phyloP scores from a whole-genome alignment of 2,329 filamentous ascomycete species.

The Cladosporium sp. region DNA sequence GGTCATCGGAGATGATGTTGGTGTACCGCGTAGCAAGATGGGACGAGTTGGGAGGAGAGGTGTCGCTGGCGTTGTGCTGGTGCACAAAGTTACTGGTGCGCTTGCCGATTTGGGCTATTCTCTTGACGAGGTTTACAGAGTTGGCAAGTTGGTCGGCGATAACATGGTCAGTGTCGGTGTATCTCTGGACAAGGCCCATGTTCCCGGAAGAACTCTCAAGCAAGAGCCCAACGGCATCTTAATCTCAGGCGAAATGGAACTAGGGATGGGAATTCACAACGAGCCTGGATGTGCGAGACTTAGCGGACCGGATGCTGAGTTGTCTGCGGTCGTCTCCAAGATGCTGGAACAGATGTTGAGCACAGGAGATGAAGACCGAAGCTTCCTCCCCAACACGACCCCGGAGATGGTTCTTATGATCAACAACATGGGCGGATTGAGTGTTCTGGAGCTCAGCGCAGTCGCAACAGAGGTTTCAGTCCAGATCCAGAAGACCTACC shows the following conservation, averaged over 20 bases:
- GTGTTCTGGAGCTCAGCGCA: conserved; percentile 64
- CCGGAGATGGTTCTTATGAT: conserved; percentile 62
- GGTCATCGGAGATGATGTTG: conserved; percentile 86
- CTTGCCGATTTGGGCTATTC: conserved; percentile 62
- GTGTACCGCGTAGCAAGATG: conserved; percentile 71
- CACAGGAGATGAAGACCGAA: conserved; percentile 59
- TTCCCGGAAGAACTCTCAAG: conserved; percentile 65
- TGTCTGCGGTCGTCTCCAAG: conserved; percentile 44
- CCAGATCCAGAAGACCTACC: conserved; percentile 54
- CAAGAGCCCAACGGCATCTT: conserved; percentile 51
- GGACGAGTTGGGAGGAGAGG: conserved; percentile 88
- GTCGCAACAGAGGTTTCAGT: conserved; percentile 62
- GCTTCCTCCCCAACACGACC: conserved; percentile 58
- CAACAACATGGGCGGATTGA: conserved; percentile 72
- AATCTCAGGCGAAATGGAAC: conserved; percentile 55
- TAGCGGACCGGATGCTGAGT: conserved; percentile 35
- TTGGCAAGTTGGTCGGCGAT: conserved; percentile 66
- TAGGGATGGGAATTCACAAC: conserved; percentile 73
- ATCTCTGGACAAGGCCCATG: conserved; percentile 85
- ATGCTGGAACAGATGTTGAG: conserved; percentile 66
- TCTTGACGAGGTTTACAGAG: conserved; percentile 65
- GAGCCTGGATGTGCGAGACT: conserved; percentile 38
- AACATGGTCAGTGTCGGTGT: conserved; percentile 83
- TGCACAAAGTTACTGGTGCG: conserved; percentile 85
- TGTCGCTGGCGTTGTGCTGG: conserved; percentile 84